Percentiles rank a stretch among this genome's conserved stretches.
Conservation (phyloP, 2,329 filamentous ascomycete species). For the Colletotrichum scovillei region DNA sequence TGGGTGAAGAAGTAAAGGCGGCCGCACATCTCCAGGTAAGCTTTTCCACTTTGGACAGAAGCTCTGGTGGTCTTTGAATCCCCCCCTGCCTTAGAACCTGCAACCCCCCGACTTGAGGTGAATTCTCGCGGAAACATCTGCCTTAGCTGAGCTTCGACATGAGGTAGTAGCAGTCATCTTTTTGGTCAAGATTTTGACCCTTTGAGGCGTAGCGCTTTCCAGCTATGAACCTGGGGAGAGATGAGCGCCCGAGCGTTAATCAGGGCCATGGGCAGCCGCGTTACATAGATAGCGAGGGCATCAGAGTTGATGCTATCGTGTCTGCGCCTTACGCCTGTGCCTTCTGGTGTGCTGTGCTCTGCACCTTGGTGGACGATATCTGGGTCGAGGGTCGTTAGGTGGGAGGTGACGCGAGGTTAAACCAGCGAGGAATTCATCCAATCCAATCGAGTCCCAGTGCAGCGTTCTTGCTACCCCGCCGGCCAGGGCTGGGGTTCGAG, state of each 20-base stretch:
- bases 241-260: background rate
- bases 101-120: background rate
- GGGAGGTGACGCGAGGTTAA: background rate
- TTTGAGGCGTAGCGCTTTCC: background rate
- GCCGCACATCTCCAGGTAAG: conserved; percentile 6
- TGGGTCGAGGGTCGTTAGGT: background rate
- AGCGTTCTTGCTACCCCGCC: background rate
- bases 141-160: background rate
- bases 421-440: background rate
- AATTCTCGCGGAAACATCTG: background rate
- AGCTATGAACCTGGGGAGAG: background rate
- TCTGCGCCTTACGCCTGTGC: background rate
- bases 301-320: background rate
- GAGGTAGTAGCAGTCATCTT: background rate
- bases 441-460: conserved; percentile 13
- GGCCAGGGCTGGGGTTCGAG: background rate
- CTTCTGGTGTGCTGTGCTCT: background rate
- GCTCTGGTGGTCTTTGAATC: background rate
- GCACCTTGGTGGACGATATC: background rate
- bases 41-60: conserved; percentile 8
- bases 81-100: background rate
- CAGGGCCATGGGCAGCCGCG: background rate
- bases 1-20: background rate
- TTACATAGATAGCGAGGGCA: background rate
- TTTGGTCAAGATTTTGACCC: background rate